Evolutionary conservation across 2,329 filamentous ascomycete genomes (phyloP), one percentile per base, ranked within the genome.

Genomic region (Epichloe gansuensis): DNA sequence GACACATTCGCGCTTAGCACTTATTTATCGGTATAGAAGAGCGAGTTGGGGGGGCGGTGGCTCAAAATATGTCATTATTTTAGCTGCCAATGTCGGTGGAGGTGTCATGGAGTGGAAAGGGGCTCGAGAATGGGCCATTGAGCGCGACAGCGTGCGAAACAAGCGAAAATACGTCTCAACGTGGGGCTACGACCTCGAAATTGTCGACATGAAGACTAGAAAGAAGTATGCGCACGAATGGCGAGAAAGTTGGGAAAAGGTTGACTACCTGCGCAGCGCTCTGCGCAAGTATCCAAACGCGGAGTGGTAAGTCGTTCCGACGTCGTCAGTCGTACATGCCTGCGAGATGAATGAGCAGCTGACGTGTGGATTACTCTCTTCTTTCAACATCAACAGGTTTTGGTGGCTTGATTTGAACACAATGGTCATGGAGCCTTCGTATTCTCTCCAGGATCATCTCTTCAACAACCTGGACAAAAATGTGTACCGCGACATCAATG

Each of bases 31-130:
- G 65, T 95, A 87, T 74, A 81, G 89, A 61, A 78, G 87, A 69
- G 77, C 84, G 46, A 72, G 82, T 38, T 77, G 77, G 68, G 74
- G 94, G 3, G 90, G 91, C 49, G 87, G 87, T 47, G 93, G 93
- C 21, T 83, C 84, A 64, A 97, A 95, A 63, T 90, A 86, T 63
- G 93, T 98, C 57, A 85, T 98, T 51, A 89, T 98, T 56, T 75
- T 97, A 21, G 90, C 87, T 25, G 90, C 93, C 51, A 98, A 98
- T 63, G 80, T 95, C 57, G 93, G 93, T 47, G 93, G 93, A 54
- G 93, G 93, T 61, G 93, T 98, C 7, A 97, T 97, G 89, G 91
- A 96, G 64, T 96, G 89, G 91, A 98, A 98, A 68, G 91, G 91
- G 0, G 87, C 91, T 21, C 81, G 90, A 55, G 93, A 98, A 71